phyloP scores from a whole-genome alignment of 371 early-diverging fungal species.

The Mucor velutinosus region DNA sequence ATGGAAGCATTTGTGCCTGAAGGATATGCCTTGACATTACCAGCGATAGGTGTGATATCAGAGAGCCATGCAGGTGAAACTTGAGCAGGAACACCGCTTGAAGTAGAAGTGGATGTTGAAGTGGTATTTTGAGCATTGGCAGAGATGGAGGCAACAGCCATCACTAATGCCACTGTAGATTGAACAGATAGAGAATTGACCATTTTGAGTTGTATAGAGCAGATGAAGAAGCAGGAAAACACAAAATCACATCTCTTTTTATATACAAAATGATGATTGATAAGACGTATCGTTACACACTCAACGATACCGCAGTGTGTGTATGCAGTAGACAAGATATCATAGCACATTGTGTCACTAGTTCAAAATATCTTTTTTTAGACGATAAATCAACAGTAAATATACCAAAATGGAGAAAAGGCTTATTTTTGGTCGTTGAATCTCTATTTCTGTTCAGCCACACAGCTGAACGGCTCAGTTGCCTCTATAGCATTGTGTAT shows the following conservation, averaged over 20 bases:
- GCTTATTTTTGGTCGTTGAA: slow-evolving; percentile 5
- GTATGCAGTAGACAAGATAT: neutral
- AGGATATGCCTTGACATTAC: slow-evolving; percentile 25
- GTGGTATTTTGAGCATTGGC: slow-evolving; percentile 16
- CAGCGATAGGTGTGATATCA: slow-evolving; percentile 19
- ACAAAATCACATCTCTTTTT: neutral
- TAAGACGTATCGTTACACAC: neutral
- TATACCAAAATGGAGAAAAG: slow-evolving; percentile 10
- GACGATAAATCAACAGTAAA: neutral
- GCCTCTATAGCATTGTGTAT: neutral
- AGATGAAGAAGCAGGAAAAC: too few relatives aligned
- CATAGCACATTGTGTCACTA: slow-evolving; percentile 1
- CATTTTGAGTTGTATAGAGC: neutral
- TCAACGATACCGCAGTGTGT: neutral
- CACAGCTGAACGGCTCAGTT: neutral
- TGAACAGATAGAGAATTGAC: slow-evolving; percentile 6
- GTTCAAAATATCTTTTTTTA: neutral
- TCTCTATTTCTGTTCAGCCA: neutral
- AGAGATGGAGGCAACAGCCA: neutral
- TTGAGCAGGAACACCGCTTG: slow-evolving; percentile 23
- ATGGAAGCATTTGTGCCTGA: slow-evolving; percentile 15
- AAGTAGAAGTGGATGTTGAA: slow-evolving; percentile 7
- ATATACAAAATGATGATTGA: neutral
- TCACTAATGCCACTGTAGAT: slow-evolving; percentile 4
- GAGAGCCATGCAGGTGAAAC: slow-evolving; percentile 28